Evolutionary conservation across 2,329 filamentous ascomycete genomes (phyloP).

Genomic region (Sporothrix curviconia): DNA sequence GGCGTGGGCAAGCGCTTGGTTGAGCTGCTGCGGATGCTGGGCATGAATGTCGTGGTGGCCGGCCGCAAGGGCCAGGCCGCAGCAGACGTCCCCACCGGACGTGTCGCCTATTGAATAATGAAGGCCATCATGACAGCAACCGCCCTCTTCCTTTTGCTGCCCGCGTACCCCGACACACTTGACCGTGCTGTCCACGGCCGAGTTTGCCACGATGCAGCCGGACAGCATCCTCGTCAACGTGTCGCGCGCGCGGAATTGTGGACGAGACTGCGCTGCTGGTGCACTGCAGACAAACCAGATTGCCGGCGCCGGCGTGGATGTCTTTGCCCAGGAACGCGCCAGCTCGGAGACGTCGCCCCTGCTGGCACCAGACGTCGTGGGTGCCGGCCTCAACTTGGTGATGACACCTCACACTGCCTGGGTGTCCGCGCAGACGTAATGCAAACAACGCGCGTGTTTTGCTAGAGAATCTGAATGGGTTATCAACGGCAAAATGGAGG

Average conservation of each 20-base stretch:
- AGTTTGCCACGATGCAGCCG: conserved; percentile 19
- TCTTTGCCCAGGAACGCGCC: conserved; percentile 30
- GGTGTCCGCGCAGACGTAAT: conserved; percentile 17
- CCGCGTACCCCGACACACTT: conserved; percentile 25
- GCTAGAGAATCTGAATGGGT: conserved; percentile 17
- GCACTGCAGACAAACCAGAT: conserved; percentile 27
- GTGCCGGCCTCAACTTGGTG: conserved; percentile 16
- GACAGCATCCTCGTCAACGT: conserved; percentile 29
- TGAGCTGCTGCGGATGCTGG: conserved; percentile 25
- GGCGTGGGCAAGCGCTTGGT: conserved; percentile 28
- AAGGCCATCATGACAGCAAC: conserved; percentile 23
- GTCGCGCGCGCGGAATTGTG: conserved; percentile 28
- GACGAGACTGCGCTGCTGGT: conserved; percentile 30
- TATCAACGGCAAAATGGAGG: neutral
- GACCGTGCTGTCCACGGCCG: conserved; percentile 19
- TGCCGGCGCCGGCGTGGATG: conserved; percentile 29
- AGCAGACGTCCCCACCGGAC: conserved; percentile 16
- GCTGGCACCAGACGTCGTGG: conserved; percentile 5
- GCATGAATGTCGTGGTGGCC: conserved; percentile 26
- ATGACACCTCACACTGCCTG: conserved; percentile 20
- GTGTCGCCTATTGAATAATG: too few relatives aligned
- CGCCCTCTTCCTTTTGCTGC: conserved; percentile 27
- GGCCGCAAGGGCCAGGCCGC: conserved; percentile 13
- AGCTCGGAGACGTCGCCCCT: conserved; percentile 15
- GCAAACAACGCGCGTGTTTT: conserved; percentile 14